A percentile compares a stretch with the other conserved stretches of the same genome.
Evolutionary conservation across 225 moss, liverwort and hornwort genomes (phyloP).

Genomic region (Anthoceros angustus): DNA sequence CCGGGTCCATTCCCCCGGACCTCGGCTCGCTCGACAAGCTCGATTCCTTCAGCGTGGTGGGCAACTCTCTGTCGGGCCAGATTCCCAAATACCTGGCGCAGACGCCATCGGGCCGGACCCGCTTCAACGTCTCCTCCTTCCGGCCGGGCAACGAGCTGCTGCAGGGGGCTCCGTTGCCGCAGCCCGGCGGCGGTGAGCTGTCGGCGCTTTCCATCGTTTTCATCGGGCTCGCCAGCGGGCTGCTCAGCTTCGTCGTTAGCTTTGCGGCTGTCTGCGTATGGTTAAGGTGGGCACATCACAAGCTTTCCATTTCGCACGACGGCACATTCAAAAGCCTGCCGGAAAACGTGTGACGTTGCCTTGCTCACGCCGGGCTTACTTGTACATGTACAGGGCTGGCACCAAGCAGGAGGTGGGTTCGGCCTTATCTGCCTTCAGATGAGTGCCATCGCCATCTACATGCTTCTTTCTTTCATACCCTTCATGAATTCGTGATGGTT

Average conservation of each 20-base stretch:
- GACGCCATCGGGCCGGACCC: slow-evolving; percentile 35
- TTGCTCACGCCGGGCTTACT: neutral
- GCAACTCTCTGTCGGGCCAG: slow-evolving; percentile 12
- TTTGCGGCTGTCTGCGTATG: slow-evolving; percentile 82
- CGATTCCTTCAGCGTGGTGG: slow-evolving; percentile 2
- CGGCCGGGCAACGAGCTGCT: slow-evolving; percentile 35
- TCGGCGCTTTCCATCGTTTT: slow-evolving; percentile 76
- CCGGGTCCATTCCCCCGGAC: slow-evolving; percentile 3
- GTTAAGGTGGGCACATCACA: slow-evolving; percentile 20
- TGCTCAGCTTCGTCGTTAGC: slow-evolving; percentile 73
- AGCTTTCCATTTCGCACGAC: neutral
- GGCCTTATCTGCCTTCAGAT: too few species aligned
- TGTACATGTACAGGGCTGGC: neutral
- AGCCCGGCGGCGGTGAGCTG: slow-evolving; percentile 30
- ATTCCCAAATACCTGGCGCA: slow-evolving; percentile 14
- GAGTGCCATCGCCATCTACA: too few species aligned
- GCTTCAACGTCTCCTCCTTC: slow-evolving; percentile 66
- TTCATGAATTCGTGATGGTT: too few species aligned
- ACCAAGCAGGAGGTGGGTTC: too few species aligned
- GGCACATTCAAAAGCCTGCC: neutral
- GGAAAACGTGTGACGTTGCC: neutral
- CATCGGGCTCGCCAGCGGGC: slow-evolving; percentile 77
- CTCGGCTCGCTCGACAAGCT: slow-evolving; percentile 7
- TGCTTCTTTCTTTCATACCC: too few species aligned
- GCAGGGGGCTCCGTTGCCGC: slow-evolving; percentile 51